Conservation (phyloP, 2,329 filamentous ascomycete species). For the Sodiomyces alkalinus region DNA sequence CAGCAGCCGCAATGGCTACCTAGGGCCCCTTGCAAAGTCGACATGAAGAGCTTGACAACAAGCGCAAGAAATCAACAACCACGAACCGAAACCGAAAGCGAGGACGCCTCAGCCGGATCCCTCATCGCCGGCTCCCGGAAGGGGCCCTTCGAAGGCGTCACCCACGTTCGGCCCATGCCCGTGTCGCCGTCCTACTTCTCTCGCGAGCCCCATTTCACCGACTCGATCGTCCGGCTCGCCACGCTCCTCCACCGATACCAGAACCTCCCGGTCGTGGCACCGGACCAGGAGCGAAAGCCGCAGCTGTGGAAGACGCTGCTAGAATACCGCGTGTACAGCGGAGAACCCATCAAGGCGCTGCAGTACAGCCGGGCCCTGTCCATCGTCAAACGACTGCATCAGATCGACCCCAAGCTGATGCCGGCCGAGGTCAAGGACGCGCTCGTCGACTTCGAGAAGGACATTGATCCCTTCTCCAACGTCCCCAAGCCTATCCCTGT, state of each 20-base stretch:
- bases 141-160: slow-evolving; percentile 16
- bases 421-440: slow-evolving; percentile 52
- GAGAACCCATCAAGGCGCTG: slow-evolving; percentile 58
- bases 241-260: slow-evolving; percentile 57
- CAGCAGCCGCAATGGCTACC: slow-evolving; percentile 11
- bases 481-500: slow-evolving; percentile 46
- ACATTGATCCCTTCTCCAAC: slow-evolving; percentile 56
- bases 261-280: slow-evolving; percentile 52
- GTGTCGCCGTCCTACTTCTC: slow-evolving; percentile 92
- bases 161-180: slow-evolving; percentile 61
- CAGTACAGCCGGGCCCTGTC: slow-evolving; percentile 67
- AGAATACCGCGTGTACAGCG: slow-evolving; percentile 57
- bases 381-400: slow-evolving; percentile 66
- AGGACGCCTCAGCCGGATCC: too few species aligned
- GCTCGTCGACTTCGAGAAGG: slow-evolving; percentile 56
- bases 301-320: slow-evolving; percentile 69
- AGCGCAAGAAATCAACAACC: slow-evolving; percentile 1
- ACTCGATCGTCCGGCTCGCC: slow-evolving; percentile 62
- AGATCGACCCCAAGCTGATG: slow-evolving; percentile 66
- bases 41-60: slow-evolving; percentile 14
- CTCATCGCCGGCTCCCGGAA: slow-evolving; percentile 5
- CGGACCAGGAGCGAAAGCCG: slow-evolving; percentile 46
- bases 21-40: slow-evolving; percentile 10
- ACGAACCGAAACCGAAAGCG: slow-evolving; percentile 1
- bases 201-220: slow-evolving; percentile 69